Base-by-base conservation (phyloP, 352 stramenopile species). In the Phytophthora cryptogea region DNA sequence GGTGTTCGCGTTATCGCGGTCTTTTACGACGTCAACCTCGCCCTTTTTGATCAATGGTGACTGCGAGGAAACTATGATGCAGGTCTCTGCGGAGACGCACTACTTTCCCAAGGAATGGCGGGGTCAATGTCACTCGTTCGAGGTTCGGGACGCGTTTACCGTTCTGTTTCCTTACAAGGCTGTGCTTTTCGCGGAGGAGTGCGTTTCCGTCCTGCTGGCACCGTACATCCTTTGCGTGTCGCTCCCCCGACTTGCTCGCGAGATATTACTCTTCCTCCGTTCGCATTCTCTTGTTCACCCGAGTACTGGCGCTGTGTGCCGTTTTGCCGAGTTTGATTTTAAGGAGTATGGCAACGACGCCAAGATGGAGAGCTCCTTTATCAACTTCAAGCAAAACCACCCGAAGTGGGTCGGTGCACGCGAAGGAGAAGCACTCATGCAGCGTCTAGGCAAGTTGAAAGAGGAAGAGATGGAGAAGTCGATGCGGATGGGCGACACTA, bases 351-450 rank as follows among this genome's bases (percentile, higher is more conserved):
- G 84, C 20, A 90, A 97, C 63, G 90, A 95, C 50, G 53, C 68
- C 16, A 99, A 99, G 76, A 98, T 99, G 92, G 95, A 99, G 68
- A 98, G 97, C 39, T 98, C 88, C 37, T 98, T 98, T 64, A 89
- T 99, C 49, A 98, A 93, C 51, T 99, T 99, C 69, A 98, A 97
- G 64, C 85, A 92, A 50, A 94, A 95, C 45, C 87, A 96, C 61
- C 88, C 88, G 5, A 84, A 78, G 32, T 96, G 88, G 88, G 76
- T 92, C 28, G 86, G 86, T 20, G 80, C 75, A 5, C 59, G 75
- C 30, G 84, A 94, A 67, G 86, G 86, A 62, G 86, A 95, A 28
- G 72, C 56, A 14, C 69, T 95, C 1, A 80, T 93, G 64, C 55
- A 86, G 50, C 76, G 81, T 3, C 63, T 95, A 16, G 77, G 70